A percentile compares a stretch with the other conserved stretches of the same genome.
Conservation (phyloP, 192 early-diverging fungal species). For the Rhizophagus sp. region DNA sequence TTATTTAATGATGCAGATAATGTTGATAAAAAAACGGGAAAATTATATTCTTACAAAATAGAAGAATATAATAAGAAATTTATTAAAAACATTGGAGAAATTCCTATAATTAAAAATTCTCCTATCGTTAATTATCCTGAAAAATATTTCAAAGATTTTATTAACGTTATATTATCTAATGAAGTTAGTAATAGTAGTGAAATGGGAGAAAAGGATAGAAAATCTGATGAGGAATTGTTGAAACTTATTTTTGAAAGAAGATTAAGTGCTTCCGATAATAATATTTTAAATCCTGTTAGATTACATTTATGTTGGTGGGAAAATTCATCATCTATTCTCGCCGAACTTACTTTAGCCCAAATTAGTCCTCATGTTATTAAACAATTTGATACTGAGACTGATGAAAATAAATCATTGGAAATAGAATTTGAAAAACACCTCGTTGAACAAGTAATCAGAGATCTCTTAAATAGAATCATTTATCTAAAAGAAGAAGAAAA, state of each 20-base stretch:
- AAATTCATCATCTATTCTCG: not conserved
- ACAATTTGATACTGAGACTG: not conserved
- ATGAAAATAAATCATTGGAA: not conserved
- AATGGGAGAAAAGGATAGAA: not conserved
- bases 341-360: conserved; percentile 18
- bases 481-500: not conserved
- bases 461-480: not conserved
- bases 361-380: not conserved
- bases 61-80: conserved; percentile 10
- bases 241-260: conserved; percentile 22
- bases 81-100: not conserved
- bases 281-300: conserved; percentile 20
- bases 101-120: not conserved
- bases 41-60: not conserved
- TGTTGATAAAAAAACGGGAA: conserved; percentile 8
- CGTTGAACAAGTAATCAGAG: not conserved
- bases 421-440: conserved; percentile 9
- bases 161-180: conserved; percentile 11
- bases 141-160: conserved; percentile 29
- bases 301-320: conserved; percentile 31
- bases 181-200: not conserved
- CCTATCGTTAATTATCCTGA: not conserved
- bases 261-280: not conserved
- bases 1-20: not conserved
- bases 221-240: not conserved